These are phyloP conservation scores for Immersiporthe knoxdaviesiana DNA, from an alignment of 2,329 filamentous ascomycete species.

Conservation along the genomic window DNA sequence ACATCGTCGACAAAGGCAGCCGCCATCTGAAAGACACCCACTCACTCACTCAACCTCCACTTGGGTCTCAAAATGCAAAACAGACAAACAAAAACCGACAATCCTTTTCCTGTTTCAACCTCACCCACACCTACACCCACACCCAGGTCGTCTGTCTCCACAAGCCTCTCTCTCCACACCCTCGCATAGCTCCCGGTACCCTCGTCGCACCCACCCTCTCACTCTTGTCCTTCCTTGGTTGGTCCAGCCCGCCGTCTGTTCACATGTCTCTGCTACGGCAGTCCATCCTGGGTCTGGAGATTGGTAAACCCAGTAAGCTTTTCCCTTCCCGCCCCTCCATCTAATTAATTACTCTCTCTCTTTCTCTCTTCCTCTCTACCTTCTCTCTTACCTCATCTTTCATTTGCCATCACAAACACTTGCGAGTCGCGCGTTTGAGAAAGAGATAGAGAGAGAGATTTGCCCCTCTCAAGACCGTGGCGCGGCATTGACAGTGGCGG, in stretches of 20 bases:
- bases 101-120: not conserved
- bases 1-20: not conserved
- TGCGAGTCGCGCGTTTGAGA: not conserved
- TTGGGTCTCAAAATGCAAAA: not conserved
- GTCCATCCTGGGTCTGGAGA: not conserved
- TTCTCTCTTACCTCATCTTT: not conserved
- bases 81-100: not conserved
- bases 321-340: not conserved
- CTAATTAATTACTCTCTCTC: too few species aligned
- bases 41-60: too few species aligned
- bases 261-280: not conserved
- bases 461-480: not conserved
- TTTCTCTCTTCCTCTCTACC: too few species aligned
- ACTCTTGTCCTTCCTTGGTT: not conserved
- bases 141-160: too few species aligned
- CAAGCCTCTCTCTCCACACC: not conserved
- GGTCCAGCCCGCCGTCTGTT: not conserved
- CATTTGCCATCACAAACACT: not conserved
- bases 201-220: not conserved
- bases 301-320: not conserved
- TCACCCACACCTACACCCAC: not conserved
- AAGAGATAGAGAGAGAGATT: too few species aligned
- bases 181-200: not conserved
- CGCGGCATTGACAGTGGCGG: constrained; percentile 1
- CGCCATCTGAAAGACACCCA: not conserved